These are phyloP conservation scores for Marasmius oreades DNA, from an alignment of 1,284 basidiomycete genomes.

Conservation along the genomic window DNA sequence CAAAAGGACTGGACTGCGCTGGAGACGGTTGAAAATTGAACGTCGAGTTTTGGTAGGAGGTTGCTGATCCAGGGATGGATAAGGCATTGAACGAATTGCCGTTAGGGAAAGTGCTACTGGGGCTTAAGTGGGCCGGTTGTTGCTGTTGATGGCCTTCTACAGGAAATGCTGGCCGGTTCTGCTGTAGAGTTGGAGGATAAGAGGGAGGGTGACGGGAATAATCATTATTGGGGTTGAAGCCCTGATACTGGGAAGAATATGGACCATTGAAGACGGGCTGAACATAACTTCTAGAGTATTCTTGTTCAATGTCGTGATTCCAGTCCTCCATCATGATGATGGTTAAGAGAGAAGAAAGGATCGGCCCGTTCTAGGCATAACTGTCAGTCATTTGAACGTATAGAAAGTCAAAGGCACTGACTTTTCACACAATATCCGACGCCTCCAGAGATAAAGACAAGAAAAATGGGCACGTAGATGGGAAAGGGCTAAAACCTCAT, in stretches of 20 bases:
- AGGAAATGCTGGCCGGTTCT: background rate
- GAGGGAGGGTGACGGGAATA: background rate
- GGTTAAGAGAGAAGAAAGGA: background rate
- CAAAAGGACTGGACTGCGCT: background rate
- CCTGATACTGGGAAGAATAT: background rate
- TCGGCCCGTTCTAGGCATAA: background rate
- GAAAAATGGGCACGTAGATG: background rate
- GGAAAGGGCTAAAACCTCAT: background rate
- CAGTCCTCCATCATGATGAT: slow-evolving; percentile 1
- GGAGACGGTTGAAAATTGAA: background rate
- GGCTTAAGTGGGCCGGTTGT: background rate
- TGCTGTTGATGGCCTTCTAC: background rate
- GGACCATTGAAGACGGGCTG: background rate
- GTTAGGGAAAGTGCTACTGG: background rate
- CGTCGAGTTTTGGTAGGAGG: background rate
- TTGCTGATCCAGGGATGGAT: background rate
- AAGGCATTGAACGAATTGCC: background rate
- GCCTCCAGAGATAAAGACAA: no score
- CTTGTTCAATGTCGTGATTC: background rate
- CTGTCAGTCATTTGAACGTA: background rate
- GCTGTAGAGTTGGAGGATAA: background rate
- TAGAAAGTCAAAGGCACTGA: background rate
- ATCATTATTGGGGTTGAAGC: background rate
- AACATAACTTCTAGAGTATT: background rate
- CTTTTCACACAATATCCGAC: slow-evolving; percentile 2